These are phyloP conservation scores for Stagonosporopsis cucurbitacearum DNA, from an alignment of 2,329 filamentous ascomycete species.

Conservation along the genomic window DNA sequence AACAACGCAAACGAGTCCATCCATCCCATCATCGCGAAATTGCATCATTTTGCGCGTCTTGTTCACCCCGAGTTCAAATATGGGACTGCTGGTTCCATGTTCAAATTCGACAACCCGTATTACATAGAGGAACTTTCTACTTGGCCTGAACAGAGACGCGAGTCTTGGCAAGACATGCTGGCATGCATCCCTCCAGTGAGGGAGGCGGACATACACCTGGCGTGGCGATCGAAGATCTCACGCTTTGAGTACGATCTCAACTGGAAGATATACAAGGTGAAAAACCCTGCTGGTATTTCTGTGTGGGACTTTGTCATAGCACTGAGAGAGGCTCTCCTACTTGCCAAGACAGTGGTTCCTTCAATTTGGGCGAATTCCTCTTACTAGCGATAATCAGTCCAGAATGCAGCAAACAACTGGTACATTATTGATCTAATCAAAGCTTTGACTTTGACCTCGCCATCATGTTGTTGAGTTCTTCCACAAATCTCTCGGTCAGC, in stretches of 20 bases:
- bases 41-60: neutral
- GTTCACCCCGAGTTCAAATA: neutral
- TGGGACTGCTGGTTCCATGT: neutral
- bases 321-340: neutral
- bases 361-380: neutral
- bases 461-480: constrained; percentile 32
- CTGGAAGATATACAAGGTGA: neutral
- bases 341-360: neutral
- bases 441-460: constrained; percentile 33
- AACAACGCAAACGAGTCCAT: neutral
- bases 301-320: neutral
- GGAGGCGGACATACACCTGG: neutral
- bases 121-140: neutral
- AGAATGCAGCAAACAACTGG: neutral
- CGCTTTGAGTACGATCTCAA: too few species aligned
- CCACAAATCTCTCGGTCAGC: constrained; percentile 37
- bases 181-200: neutral
- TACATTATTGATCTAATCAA: constrained; percentile 1
- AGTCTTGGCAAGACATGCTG: neutral
- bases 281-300: neutral
- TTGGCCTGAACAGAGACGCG: neutral
- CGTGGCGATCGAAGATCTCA: too few species aligned
- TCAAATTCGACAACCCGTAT: neutral
- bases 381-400: neutral
- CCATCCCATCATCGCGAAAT: neutral